phyloP scores from a whole-genome alignment of 257 asterid species.

The Lantana camara region DNA sequence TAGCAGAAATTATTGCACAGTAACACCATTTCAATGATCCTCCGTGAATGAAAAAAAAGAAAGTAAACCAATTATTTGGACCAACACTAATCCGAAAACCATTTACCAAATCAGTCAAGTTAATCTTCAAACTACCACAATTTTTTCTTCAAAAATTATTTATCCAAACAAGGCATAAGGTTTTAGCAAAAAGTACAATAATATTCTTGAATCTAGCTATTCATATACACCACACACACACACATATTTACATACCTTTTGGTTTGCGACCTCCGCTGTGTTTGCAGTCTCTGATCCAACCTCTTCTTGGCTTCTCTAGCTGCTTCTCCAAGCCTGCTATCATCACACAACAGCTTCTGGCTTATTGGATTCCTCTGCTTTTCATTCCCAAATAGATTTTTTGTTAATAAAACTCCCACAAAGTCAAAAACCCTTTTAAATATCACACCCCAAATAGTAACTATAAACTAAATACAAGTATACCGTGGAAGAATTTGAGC shows the following conservation, averaged over 20 bases:
- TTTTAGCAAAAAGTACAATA: background rate
- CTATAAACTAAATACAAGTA: background rate
- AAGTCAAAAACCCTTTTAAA: background rate
- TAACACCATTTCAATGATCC: too few relatives aligned
- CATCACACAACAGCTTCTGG: conserved; percentile 31
- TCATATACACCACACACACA: background rate
- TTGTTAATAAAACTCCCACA: conserved; percentile 23
- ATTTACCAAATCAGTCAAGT: background rate
- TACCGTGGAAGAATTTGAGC: conserved; percentile 37
- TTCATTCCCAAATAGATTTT: conserved; percentile 33
- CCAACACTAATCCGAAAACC: background rate
- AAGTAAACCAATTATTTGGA: background rate
- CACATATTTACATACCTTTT: conserved; percentile 23
- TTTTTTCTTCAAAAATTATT: background rate
- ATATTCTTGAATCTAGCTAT: background rate
- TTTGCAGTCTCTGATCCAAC: conserved; percentile 57
- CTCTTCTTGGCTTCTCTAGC: conserved; percentile 57
- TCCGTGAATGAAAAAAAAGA: too few relatives aligned
- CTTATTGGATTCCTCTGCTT: conserved; percentile 40
- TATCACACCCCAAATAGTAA: background rate
- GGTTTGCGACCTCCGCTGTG: conserved; percentile 27
- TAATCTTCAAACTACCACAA: background rate
- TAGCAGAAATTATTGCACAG: too few relatives aligned
- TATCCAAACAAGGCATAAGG: background rate
- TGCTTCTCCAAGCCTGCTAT: conserved; percentile 26